These are phyloP conservation scores for Ceratocystis harringtonii DNA, from an alignment of 2,329 filamentous ascomycete genomes.

Conservation along the genomic window DNA sequence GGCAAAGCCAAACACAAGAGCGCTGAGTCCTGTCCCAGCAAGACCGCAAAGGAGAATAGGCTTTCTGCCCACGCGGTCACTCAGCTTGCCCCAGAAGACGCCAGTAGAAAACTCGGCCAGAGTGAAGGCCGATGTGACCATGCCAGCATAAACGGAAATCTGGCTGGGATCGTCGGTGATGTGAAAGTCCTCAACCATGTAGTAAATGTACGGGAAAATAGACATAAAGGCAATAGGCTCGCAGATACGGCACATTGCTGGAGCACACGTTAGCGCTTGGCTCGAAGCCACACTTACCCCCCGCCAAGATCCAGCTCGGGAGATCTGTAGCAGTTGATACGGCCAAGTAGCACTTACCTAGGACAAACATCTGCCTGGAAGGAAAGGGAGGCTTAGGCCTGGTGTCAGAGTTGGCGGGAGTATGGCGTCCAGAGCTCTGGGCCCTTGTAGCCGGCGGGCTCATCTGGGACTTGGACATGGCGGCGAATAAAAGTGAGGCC, in stretches of 20 bases:
- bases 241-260: conserved; percentile 86
- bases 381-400: conserved; percentile 27
- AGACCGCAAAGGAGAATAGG: conserved; percentile 83
- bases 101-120: conserved; percentile 90
- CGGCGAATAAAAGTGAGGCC: not conserved
- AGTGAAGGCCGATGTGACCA: conserved; percentile 93
- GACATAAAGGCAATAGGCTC: conserved; percentile 99
- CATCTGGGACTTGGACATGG: conserved; percentile 2
- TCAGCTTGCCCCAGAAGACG: conserved; percentile 83
- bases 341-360: conserved; percentile 26
- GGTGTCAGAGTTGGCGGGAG: not conserved
- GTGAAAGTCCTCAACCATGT: conserved; percentile 87
- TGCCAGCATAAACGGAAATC: conserved; percentile 83
- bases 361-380: conserved; percentile 28
- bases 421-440: not conserved
- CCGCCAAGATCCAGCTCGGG: not conserved
- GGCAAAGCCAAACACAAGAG: conserved; percentile 83
- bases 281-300: conserved; percentile 3
- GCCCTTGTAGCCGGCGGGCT: not conserved
- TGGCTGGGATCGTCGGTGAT: conserved; percentile 63
- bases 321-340: not conserved
- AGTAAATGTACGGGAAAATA: conserved; percentile 96
- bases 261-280: conserved; percentile 3
- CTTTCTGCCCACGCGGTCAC: conserved; percentile 83
- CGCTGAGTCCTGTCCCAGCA: conserved; percentile 79